phyloP scores from a whole-genome alignment of 768 basidiomycete genomes.

The Termitomyces heimii region DNA sequence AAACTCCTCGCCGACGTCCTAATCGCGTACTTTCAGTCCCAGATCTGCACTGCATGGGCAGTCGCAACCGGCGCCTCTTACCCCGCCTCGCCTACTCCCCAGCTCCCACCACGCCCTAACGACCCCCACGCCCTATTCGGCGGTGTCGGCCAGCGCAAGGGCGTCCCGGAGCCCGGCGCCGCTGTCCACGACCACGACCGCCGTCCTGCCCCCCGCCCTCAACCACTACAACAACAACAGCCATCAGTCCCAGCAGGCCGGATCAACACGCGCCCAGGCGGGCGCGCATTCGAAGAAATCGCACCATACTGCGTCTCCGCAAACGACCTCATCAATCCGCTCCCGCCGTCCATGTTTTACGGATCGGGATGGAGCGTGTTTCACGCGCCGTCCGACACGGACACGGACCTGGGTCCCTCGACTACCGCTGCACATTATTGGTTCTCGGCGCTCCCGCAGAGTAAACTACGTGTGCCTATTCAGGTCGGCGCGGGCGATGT shows the following conservation, averaged over 20 bases:
- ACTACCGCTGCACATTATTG: slow-evolving; percentile 81
- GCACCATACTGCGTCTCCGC: slow-evolving; percentile 91
- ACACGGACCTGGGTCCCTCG: slow-evolving; percentile 31
- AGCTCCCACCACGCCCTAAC: slow-evolving; percentile 32
- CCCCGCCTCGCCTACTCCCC: slow-evolving; percentile 41
- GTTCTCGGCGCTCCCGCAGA: slow-evolving; percentile 83
- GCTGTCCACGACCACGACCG: slow-evolving; percentile 26
- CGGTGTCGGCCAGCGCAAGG: slow-evolving; percentile 79
- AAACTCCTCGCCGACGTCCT: slow-evolving; percentile 88
- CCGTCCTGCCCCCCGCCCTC: slow-evolving; percentile 18
- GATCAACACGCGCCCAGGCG: slow-evolving; percentile 59
- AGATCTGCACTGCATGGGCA: slow-evolving; percentile 84
- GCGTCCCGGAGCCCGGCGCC: slow-evolving; percentile 46
- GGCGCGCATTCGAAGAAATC: slow-evolving; percentile 72
- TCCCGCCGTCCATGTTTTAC: slow-evolving; percentile 90
- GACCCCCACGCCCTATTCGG: slow-evolving; percentile 71
- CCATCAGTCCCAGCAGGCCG: slow-evolving; percentile 66
- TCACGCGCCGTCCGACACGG: slow-evolving; percentile 46
- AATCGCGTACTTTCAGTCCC: slow-evolving; percentile 83
- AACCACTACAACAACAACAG: no score
- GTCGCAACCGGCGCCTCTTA: slow-evolving; percentile 61
- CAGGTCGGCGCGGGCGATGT: slow-evolving; percentile 87
- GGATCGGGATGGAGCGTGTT: slow-evolving; percentile 87
- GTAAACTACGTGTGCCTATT: slow-evolving; percentile 77
- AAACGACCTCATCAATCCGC: slow-evolving; percentile 96